Conservation (phyloP, 2,329 filamentous ascomycete genomes). For the Fusarium buharicum region DNA sequence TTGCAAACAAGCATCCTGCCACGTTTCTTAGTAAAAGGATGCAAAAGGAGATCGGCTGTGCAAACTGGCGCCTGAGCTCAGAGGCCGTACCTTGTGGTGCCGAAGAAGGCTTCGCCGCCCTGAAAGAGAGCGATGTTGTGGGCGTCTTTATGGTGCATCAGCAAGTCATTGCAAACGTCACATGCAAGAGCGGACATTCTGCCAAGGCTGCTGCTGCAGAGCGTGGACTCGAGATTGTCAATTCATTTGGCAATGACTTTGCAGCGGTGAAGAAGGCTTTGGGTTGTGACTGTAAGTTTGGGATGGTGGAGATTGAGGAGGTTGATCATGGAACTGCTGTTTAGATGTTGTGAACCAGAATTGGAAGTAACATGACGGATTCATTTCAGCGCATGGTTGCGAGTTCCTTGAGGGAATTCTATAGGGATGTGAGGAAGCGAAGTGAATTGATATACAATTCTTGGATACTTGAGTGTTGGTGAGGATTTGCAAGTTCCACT, state of each 20-base stretch:
- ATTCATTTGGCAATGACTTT: constrained; percentile 58
- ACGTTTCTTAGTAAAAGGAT: constrained; percentile 76
- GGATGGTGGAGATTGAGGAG: background rate
- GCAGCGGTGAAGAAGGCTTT: constrained; percentile 66
- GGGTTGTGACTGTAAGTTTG: constrained; percentile 69
- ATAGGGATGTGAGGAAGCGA: no score
- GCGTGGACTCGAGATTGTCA: constrained; percentile 62
- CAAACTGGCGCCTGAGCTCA: constrained; percentile 64
- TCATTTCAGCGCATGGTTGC: no score
- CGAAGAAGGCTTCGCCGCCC: constrained; percentile 54
- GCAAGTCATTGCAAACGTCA: constrained; percentile 69
- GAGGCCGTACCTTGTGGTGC: constrained; percentile 54
- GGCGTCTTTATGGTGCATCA: constrained; percentile 83
- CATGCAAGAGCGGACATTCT: constrained; percentile 73
- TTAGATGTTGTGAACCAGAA: background rate
- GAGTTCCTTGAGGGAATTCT: no score
- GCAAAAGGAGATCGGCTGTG: constrained; percentile 72
- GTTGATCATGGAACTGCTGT: constrained; percentile 32
- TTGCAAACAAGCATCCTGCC: constrained; percentile 86
- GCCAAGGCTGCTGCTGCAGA: constrained; percentile 76
- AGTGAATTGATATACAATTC: no score
- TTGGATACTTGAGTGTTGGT: no score
- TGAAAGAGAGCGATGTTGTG: constrained; percentile 65
- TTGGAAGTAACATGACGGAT: no score
- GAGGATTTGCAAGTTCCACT: no score